Evolutionary conservation across 805 yeast species (phyloP).

Genomic region (Myxozyma neotropica): DNA sequence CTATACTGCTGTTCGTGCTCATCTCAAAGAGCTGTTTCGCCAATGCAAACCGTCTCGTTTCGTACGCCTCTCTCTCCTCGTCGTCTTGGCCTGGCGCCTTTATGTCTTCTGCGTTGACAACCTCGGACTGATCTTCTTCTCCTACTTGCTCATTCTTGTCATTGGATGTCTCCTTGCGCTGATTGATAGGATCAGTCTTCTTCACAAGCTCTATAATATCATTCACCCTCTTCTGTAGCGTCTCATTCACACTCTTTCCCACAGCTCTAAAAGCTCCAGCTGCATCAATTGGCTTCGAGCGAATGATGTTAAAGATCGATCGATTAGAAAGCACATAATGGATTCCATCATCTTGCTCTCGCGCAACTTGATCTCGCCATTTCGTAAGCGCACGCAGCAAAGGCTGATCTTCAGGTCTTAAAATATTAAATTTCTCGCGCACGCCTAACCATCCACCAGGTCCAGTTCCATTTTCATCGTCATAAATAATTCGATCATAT

Average conservation of each 20-base stretch:
- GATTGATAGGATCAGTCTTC: background rate
- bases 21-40: constrained; percentile 12
- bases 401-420: constrained; percentile 50
- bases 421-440: constrained; percentile 66
- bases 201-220: constrained; percentile 11
- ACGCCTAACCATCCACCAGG: constrained; percentile 67
- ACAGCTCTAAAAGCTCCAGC: constrained; percentile 55
- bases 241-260: constrained; percentile 38
- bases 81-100: background rate
- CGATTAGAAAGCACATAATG: constrained; percentile 84
- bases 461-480: constrained; percentile 39
- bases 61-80: constrained; percentile 6
- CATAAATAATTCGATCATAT: constrained; percentile 76
- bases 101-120: background rate
- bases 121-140: background rate
- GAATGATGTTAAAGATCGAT: constrained; percentile 62
- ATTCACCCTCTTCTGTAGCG: constrained; percentile 2
- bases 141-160: background rate
- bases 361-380: constrained; percentile 84
- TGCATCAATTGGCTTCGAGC: constrained; percentile 59
- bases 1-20: background rate
- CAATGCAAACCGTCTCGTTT: constrained; percentile 4
- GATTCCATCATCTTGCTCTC: constrained; percentile 79
- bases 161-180: background rate
- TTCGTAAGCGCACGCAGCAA: constrained; percentile 63